These are phyloP conservation scores for Penicillium lagena DNA, from an alignment of 495 filamentous ascomycete genomes.

Conservation along the genomic window DNA sequence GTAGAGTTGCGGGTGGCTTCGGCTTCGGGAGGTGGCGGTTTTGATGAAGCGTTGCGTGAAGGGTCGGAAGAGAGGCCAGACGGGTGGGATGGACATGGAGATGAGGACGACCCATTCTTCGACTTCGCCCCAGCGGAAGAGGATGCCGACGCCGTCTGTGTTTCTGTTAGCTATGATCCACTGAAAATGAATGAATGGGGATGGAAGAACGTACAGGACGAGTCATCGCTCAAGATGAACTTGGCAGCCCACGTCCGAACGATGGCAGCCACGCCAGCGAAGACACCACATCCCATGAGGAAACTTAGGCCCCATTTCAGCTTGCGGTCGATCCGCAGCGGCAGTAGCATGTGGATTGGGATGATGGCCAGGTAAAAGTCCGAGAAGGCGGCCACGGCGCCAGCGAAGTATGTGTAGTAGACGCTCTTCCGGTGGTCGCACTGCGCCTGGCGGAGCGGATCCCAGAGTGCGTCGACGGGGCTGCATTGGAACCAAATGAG, in stretches of 20 bases:
- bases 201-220: slow-evolving; percentile 10
- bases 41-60: slow-evolving; percentile 20
- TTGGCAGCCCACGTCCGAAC: slow-evolving; percentile 21
- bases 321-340: slow-evolving; percentile 17
- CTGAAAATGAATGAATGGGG: too few relatives aligned
- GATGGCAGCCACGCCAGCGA: slow-evolving; percentile 19
- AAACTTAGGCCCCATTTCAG: slow-evolving; percentile 21
- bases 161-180: background rate
- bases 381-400: slow-evolving; percentile 14
- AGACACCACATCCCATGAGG: slow-evolving; percentile 20
- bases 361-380: slow-evolving; percentile 20
- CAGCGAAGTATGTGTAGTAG: slow-evolving; percentile 20
- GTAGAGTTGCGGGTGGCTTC: slow-evolving; percentile 5
- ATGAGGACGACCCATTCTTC: slow-evolving; percentile 23
- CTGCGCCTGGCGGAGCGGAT: slow-evolving; percentile 10
- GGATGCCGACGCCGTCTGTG: slow-evolving; percentile 14
- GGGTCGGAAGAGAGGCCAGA: slow-evolving; percentile 20
- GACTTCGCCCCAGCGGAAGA: slow-evolving; percentile 20
- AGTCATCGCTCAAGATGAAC: slow-evolving; percentile 15
- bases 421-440: slow-evolving; percentile 18
- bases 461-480: slow-evolving; percentile 14
- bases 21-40: slow-evolving; percentile 6
- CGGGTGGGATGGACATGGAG: slow-evolving; percentile 21
- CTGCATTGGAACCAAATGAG: slow-evolving; percentile 20
- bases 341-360: slow-evolving; percentile 17